These are phyloP conservation scores for Stagonosporopsis chrysanthemi DNA, from an alignment of 2,329 filamentous ascomycete species.

Conservation along the genomic window DNA sequence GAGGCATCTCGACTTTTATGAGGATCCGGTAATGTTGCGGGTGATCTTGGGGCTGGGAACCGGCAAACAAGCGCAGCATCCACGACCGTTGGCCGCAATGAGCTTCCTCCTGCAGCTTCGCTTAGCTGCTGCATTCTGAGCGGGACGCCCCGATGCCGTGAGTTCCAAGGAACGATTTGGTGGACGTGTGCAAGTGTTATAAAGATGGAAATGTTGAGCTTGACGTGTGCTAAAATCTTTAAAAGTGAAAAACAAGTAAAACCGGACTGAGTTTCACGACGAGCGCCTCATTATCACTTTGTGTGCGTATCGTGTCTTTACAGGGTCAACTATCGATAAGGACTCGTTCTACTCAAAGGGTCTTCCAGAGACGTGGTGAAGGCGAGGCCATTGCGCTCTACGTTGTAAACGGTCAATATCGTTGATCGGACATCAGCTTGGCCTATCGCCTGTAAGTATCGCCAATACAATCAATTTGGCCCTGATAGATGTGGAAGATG, in stretches of 20 bases:
- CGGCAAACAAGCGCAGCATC: too few species aligned
- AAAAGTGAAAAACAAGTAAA: slow-evolving; percentile 2
- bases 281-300: background rate
- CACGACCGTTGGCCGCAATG: background rate
- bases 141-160: too few species aligned
- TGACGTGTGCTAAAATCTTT: background rate
- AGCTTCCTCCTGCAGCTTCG: background rate
- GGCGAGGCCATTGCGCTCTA: too few species aligned
- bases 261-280: background rate
- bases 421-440: background rate
- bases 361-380: too few species aligned
- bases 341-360: too few species aligned
- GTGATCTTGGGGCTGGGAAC: too few species aligned
- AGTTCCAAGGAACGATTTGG: background rate
- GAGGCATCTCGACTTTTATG: too few species aligned
- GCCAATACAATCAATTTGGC: background rate
- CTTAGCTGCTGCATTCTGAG: background rate
- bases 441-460: background rate
- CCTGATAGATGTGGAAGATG: background rate
- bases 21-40: too few species aligned
- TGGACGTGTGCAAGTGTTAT: background rate
- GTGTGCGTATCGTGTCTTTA: too few species aligned
- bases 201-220: background rate
- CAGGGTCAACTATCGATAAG: too few species aligned
- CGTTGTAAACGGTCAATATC: background rate